phyloP scores from a whole-genome alignment of 179 eudicot species.

The Beta macrorhiza region DNA sequence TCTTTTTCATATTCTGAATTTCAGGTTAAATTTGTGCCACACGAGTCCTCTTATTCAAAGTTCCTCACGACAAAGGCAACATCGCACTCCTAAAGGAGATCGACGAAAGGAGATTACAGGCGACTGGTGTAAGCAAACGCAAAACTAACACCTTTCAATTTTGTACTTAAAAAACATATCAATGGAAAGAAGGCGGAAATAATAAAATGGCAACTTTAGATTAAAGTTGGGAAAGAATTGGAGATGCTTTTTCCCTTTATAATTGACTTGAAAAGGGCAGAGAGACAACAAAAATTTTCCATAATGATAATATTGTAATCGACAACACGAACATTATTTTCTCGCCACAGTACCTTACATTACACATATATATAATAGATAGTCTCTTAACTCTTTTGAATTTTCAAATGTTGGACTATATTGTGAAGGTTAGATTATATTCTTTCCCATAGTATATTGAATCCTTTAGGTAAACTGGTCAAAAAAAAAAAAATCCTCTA shows the following conservation, averaged over 20 bases:
- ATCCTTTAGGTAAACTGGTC: no score
- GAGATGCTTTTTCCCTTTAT: slow-evolving; percentile 6
- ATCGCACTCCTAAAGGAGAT: no score
- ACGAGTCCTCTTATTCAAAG: no score
- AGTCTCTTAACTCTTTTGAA: neutral
- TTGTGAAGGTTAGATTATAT: neutral
- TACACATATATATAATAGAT: no score
- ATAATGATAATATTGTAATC: no score
- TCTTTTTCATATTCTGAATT: no score
- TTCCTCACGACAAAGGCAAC: no score
- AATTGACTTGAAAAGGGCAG: neutral
- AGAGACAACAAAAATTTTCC: neutral
- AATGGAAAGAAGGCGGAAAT: neutral
- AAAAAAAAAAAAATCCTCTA: no score
- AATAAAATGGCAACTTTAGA: neutral
- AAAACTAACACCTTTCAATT: neutral
- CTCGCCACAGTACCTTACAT: neutral
- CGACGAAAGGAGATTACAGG: no score
- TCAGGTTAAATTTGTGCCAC: neutral
- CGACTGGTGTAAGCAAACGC: no score
- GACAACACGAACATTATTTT: no score
- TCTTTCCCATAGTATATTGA: neutral
- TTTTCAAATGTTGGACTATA: neutral
- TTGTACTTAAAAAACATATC: neutral
- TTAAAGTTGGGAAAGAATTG: slow-evolving; percentile 5